A percentile compares a stretch with the other conserved stretches of the same genome.
Evolutionary conservation across 371 early-diverging fungal species (phyloP).

Genomic region (Mortierella sp.): DNA sequence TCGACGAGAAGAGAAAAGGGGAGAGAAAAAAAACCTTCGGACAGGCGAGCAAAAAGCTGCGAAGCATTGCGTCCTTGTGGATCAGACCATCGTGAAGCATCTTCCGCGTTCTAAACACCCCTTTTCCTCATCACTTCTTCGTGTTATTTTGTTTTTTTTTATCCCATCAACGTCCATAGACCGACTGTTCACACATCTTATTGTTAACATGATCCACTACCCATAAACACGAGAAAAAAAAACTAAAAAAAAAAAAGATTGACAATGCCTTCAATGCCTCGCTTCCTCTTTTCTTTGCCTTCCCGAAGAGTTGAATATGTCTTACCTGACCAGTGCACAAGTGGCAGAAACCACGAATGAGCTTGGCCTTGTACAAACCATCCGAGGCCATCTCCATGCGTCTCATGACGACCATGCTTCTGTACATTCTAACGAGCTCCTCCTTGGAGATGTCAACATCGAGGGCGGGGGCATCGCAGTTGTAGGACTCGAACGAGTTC

Average conservation of each 20-base stretch:
- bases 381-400: constrained; percentile 97
- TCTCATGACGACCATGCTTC: constrained; percentile 90
- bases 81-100: neutral
- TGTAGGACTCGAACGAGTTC: constrained; percentile 74
- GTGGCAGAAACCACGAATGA: constrained; percentile 99
- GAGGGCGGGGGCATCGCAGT: constrained; percentile 74
- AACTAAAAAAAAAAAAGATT: neutral
- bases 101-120: neutral
- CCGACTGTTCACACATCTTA: neutral
- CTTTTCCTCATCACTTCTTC: neutral
- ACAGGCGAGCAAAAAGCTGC: neutral
- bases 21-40: neutral
- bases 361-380: constrained; percentile 95
- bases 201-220: neutral
- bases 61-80: neutral
- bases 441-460: constrained; percentile 73
- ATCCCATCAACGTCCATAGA: neutral
- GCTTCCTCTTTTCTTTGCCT: neutral
- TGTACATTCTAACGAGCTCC: constrained; percentile 88
- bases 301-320: neutral
- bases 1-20: neutral
- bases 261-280: neutral
- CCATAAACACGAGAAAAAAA: neutral
- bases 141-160: neutral
- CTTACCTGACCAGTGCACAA: constrained; percentile 97